These are phyloP conservation scores for Pseudogymnoascus pannorum DNA, from an alignment of 2,329 filamentous ascomycete genomes.

Conservation along the genomic window DNA sequence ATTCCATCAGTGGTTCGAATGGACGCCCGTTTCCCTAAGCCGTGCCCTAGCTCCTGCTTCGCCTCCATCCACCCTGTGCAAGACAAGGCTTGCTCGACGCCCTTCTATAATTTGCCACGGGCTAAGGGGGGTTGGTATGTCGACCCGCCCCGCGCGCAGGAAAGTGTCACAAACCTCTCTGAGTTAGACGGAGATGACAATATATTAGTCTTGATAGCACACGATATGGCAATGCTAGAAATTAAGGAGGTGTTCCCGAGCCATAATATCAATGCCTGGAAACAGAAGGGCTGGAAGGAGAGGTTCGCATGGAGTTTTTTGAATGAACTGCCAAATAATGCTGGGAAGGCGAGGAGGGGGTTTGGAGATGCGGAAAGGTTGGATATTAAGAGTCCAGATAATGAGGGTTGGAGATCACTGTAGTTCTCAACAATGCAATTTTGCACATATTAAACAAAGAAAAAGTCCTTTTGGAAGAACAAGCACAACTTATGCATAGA, in stretches of 20 bases:
- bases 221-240: not conserved
- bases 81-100: slow-evolving; percentile 21
- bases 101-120: slow-evolving; percentile 24
- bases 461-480: not conserved
- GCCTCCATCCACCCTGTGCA: slow-evolving; percentile 25
- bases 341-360: not conserved
- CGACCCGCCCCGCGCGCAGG: slow-evolving; percentile 17
- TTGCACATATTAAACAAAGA: not conserved
- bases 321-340: not conserved
- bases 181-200: slow-evolving; percentile 18
- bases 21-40: not conserved
- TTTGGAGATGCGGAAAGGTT: not conserved
- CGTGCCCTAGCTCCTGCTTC: slow-evolving; percentile 1
- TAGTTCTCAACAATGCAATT: not conserved
- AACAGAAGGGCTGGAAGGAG: slow-evolving; percentile 11
- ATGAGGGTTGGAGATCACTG: not conserved
- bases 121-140: slow-evolving; percentile 6
- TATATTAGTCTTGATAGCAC: not conserved
- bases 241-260: not conserved
- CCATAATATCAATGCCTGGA: slow-evolving; percentile 11
- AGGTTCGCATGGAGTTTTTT: slow-evolving; percentile 7
- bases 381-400: not conserved
- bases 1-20: slow-evolving; percentile 26
- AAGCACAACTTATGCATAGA: not conserved
- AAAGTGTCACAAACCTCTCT: slow-evolving; percentile 35